These are phyloP conservation scores for Hypoxylon sp. DNA, from an alignment of 2,329 filamentous ascomycete genomes.

Conservation along the genomic window DNA sequence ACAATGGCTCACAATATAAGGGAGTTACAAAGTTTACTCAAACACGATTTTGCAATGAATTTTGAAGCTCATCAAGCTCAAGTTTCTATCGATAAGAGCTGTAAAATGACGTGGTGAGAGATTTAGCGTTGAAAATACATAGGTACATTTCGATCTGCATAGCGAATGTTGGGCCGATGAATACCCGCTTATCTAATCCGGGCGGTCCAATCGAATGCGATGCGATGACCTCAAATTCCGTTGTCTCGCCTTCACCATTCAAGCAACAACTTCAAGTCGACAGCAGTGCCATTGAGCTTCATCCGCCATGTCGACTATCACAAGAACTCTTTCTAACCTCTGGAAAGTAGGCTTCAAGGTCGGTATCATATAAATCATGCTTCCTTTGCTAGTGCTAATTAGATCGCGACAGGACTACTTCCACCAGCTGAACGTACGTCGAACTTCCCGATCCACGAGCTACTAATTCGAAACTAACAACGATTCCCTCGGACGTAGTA, in stretches of 20 bases:
- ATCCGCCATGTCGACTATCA: conserved; percentile 84
- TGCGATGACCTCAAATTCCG: conserved; percentile 33
- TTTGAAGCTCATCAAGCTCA: conserved; percentile 15
- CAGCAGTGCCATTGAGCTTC: conserved; percentile 46
- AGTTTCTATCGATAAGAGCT: conserved; percentile 18
- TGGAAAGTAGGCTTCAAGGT: conserved; percentile 91
- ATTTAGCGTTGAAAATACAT: neutral
- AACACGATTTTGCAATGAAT: too few species aligned
- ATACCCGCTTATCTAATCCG: conserved; percentile 9
- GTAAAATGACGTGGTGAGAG: conserved; percentile 24
- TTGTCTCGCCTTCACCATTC: conserved; percentile 28
- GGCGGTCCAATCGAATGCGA: conserved; percentile 28
- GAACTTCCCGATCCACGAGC: conserved; percentile 39
- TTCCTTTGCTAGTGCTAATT: conserved; percentile 19
- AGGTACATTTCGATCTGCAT: conserved; percentile 1
- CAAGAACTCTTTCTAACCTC: conserved; percentile 86
- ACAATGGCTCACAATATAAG: too few species aligned
- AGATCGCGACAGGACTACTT: conserved; percentile 74
- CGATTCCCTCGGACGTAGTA: conserved; percentile 53
- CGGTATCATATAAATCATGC: conserved; percentile 38
- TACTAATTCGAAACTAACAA: conserved; percentile 39
- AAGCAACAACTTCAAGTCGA: conserved; percentile 28
- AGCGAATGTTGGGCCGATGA: conserved; percentile 24
- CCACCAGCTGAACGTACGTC: conserved; percentile 89
- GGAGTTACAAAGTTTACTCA: too few species aligned